Base-by-base conservation (phyloP, 768 basidiomycete genomes). In the Boletus patriciae region DNA sequence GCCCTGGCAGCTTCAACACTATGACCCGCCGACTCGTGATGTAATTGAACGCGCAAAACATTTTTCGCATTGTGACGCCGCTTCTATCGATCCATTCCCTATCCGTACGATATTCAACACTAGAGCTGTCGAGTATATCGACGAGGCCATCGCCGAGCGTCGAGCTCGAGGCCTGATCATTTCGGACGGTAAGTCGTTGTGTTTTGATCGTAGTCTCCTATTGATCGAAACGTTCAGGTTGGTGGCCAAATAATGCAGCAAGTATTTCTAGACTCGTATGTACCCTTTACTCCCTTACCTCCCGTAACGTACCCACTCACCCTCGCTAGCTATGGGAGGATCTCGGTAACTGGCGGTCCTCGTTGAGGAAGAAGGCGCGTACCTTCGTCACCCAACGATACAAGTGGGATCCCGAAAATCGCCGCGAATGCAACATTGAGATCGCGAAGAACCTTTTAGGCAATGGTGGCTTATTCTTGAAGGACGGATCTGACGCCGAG, bases 1-100 rank as follows among this genome's bases (percentile, higher is more conserved):
- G 12, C 59, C 36, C 0, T 60, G 45, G 45, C 50, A 60, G 9
- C 49, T 60, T 7, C 55, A 57, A n/a, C 47, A 41, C 12, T 57
- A 61, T 11, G 27, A 51, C n/a, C 47, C 31, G 1, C 16, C 31
- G 1, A 42, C 33, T n/a, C 42, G 6, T 11, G 9, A 33, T 33
- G 31, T 33, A 2, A 33, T 33, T 33, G 31, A 33, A 1, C 11
- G 31, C 11, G 31, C 31, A 33, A 33, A 33, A 10, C 31, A 33
- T 3, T 33, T 33, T 33, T 33, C 31, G 1, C 31, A 47, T 5
- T 51, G 50, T 12, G 33, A 59, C 5, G 25, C 21, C 0, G 51
- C 46, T 1, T 61, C 55, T 13, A 49, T 61, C 13, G 25, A 57
- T 6, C 9, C 59, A 3, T 57, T 57, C 11, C 48, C 59, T 27